Percentiles rank a stretch among this genome's conserved stretches.
These are phyloP conservation scores for Choanephora cucurbitarum DNA, from an alignment of 371 early-diverging fungal species.

Conservation along the genomic window DNA sequence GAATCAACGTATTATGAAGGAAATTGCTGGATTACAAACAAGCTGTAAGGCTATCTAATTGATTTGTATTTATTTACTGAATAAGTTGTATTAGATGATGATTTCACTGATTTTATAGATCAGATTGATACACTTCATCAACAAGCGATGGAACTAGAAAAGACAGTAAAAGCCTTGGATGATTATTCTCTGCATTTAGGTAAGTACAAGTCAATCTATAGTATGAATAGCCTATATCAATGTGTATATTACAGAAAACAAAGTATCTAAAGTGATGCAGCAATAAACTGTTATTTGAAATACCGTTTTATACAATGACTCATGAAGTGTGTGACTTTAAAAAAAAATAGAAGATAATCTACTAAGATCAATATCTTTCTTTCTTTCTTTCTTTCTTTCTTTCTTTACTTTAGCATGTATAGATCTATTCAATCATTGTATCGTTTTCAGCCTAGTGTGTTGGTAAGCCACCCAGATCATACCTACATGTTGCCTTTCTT, in stretches of 20 bases:
- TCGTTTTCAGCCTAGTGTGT: not conserved
- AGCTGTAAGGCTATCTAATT: too few relatives aligned
- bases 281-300: not conserved
- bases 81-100: constrained; percentile 52
- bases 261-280: constrained; percentile 2
- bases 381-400: not conserved
- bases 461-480: too few relatives aligned
- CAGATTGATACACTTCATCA: constrained; percentile 63
- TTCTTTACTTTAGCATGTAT: not conserved
- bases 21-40: constrained; percentile 59
- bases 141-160: constrained; percentile 60
- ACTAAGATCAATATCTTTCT: too few relatives aligned
- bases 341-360: constrained; percentile 3
- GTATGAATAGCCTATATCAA: constrained; percentile 3
- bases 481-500: too few relatives aligned
- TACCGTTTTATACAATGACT: constrained; percentile 7
- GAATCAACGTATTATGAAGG: constrained; percentile 61
- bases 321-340: constrained; percentile 5
- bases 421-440: constrained; percentile 1
- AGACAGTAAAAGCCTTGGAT: constrained; percentile 55
- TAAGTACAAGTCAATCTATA: constrained; percentile 17
- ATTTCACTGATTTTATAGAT: constrained; percentile 55
- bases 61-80: too few relatives aligned
- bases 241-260: constrained; percentile 14
- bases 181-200: constrained; percentile 65